phyloP scores from a whole-genome alignment of 768 basidiomycete genomes.

The Termitomyces bulborhizus region DNA sequence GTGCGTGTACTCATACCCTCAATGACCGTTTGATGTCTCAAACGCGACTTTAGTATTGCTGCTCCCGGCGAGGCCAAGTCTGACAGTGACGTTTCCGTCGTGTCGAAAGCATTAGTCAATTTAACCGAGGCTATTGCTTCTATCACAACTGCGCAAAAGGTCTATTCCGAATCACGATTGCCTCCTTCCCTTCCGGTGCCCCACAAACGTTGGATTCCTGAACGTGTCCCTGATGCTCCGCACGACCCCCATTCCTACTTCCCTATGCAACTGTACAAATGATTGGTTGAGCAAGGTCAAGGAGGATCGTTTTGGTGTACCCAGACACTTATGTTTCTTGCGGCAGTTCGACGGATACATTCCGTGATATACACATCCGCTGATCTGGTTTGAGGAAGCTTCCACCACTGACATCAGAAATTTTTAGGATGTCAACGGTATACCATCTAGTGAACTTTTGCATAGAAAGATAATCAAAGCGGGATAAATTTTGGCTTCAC shows the following conservation, averaged over 20 bases:
- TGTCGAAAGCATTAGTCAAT: conserved; percentile 41
- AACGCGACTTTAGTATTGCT: conserved; percentile 35
- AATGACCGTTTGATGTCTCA: background rate
- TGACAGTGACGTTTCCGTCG: conserved; percentile 33
- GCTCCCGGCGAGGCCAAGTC: conserved; percentile 41
- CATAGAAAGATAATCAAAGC: background rate
- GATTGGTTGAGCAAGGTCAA: conserved; percentile 1
- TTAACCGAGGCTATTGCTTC: conserved; percentile 69
- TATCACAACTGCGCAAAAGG: conserved; percentile 48
- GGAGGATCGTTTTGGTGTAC: background rate
- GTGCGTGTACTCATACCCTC: conserved; percentile 38
- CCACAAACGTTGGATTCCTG: conserved; percentile 69
- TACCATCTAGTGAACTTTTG: background rate
- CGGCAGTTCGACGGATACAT: background rate
- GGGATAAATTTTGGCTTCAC: too few species aligned
- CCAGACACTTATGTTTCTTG: background rate
- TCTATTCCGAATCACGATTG: conserved; percentile 56
- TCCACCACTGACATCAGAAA: background rate
- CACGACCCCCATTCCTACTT: conserved; percentile 81
- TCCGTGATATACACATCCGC: background rate
- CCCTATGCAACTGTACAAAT: conserved; percentile 69
- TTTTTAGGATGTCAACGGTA: background rate
- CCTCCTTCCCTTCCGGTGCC: conserved; percentile 71
- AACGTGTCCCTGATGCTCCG: conserved; percentile 70
- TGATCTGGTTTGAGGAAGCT: background rate